Conservation (phyloP, 2,329 filamentous ascomycete genomes). For the Torrubiellomyces zombiae region DNA sequence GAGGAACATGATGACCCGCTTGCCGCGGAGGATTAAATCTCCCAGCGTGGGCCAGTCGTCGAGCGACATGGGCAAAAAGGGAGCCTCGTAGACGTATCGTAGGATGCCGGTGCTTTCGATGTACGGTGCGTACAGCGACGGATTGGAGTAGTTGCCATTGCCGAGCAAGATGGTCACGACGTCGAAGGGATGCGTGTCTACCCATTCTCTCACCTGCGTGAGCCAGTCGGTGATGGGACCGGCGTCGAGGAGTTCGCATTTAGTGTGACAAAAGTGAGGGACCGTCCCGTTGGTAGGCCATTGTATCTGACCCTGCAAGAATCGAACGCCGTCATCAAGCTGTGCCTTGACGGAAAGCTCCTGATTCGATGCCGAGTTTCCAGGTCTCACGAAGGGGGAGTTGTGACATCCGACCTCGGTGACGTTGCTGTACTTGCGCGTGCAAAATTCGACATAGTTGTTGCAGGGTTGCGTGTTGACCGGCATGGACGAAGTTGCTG, state of each 20-base stretch:
- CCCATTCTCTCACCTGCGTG: constrained; percentile 51
- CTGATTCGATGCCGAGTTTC: constrained; percentile 66
- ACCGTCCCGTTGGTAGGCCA: constrained; percentile 30
- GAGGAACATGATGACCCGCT: constrained; percentile 65
- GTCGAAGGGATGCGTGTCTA: constrained; percentile 63
- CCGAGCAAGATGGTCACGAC: constrained; percentile 76
- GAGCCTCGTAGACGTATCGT: constrained; percentile 57
- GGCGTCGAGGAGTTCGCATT: constrained; percentile 65
- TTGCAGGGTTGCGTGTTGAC: constrained; percentile 71
- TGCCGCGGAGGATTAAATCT: constrained; percentile 53
- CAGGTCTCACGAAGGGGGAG: constrained; percentile 54
- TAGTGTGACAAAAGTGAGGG: constrained; percentile 70
- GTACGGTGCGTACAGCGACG: constrained; percentile 46
- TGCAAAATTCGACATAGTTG: constrained; percentile 60
- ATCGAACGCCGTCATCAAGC: constrained; percentile 59
- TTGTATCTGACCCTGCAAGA: constrained; percentile 48
- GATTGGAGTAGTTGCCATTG: constrained; percentile 59
- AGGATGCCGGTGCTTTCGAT: constrained; percentile 58
- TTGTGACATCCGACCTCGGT: constrained; percentile 68
- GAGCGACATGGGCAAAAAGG: constrained; percentile 51
- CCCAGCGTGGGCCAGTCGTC: constrained; percentile 72
- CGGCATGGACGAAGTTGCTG: constrained; percentile 21
- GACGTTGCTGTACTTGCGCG: constrained; percentile 63
- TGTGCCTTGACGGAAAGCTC: constrained; percentile 49
- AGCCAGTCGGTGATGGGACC: constrained; percentile 66